phyloP scores from a whole-genome alignment of 192 early-diverging fungal species.

The Gigaspora rosea region DNA sequence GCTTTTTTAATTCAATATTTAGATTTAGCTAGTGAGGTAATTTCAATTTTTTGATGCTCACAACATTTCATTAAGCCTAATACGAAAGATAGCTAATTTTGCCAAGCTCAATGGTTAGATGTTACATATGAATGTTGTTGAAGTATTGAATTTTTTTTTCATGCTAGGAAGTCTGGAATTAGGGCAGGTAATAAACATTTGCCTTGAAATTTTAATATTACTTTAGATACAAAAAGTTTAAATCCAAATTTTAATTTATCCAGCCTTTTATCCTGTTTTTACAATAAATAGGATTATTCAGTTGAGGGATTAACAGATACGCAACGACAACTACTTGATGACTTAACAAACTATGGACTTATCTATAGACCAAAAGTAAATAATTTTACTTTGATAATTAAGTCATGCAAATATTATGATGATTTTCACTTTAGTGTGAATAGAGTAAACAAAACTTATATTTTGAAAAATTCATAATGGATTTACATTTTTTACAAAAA shows the following conservation, averaged over 20 bases:
- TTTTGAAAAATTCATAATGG: no score
- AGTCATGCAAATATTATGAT: no score
- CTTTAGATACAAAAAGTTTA: neutral
- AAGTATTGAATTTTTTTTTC: conserved; percentile 93
- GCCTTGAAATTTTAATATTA: neutral
- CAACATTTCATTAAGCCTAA: neutral
- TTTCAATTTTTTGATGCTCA: neutral
- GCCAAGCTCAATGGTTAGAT: conserved; percentile 31
- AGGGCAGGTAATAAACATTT: conserved; percentile 59
- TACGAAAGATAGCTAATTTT: neutral
- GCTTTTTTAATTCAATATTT: conserved; percentile 93
- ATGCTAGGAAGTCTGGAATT: conserved; percentile 89
- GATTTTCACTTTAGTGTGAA: no score
- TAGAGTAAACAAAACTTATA: no score
- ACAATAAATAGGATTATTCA: conserved; percentile 69
- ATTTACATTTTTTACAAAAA: no score
- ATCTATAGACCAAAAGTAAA: conserved; percentile 81
- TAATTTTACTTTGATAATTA: neutral
- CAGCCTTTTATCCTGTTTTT: conserved; percentile 4
- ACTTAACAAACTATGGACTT: conserved; percentile 87
- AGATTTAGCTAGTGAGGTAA: conserved; percentile 71
- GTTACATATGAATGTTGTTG: conserved; percentile 86
- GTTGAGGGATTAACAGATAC: conserved; percentile 81
- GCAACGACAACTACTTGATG: conserved; percentile 82
- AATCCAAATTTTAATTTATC: neutral